A percentile compares a stretch with the other conserved stretches of the same genome.
Conservation (phyloP, 176 grass and related monocot genomes). For the Alopecurus myosuroides region DNA sequence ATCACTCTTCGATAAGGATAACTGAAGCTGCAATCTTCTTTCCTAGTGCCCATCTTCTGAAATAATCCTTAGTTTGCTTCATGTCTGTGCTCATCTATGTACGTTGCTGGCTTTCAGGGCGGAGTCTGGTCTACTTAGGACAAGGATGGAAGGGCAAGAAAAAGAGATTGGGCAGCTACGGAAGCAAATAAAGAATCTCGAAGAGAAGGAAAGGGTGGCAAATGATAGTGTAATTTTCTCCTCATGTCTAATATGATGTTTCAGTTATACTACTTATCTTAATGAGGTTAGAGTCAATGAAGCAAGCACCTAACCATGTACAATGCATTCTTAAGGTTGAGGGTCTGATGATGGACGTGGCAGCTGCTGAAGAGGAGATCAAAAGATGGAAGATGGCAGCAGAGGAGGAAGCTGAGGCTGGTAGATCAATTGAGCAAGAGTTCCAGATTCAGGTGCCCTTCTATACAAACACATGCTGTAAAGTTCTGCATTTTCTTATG, state of each 20-base stretch:
- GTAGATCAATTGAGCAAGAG: constrained; percentile 80
- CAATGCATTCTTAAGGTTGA: constrained; percentile 66
- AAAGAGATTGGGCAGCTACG: constrained; percentile 74
- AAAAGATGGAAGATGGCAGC: constrained; percentile 94
- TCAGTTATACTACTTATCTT: neutral
- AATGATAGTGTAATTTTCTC: constrained; percentile 90
- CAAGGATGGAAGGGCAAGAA: constrained; percentile 80
- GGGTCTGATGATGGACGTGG: constrained; percentile 86
- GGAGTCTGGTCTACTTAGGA: constrained; percentile 84
- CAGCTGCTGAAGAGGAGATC: constrained; percentile 96
- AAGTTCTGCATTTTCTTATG: neutral
- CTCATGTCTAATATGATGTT: neutral
- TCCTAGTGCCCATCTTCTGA: neutral
- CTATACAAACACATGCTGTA: constrained; percentile 13
- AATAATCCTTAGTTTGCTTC: constrained; percentile 26
- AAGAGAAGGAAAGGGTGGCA: constrained; percentile 81
- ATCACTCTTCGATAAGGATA: neutral
- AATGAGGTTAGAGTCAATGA: neutral
- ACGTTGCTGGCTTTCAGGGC: constrained; percentile 68
- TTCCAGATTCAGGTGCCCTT: constrained; percentile 65
- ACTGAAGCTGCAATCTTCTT: neutral
- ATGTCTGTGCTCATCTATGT: constrained; percentile 18
- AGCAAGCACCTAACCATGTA: neutral
- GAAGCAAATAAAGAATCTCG: constrained; percentile 79
- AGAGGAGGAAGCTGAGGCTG: constrained; percentile 90